These are phyloP conservation scores for Alternaria ethzedia DNA, from an alignment of 2,329 filamentous ascomycete species.

Conservation along the genomic window DNA sequence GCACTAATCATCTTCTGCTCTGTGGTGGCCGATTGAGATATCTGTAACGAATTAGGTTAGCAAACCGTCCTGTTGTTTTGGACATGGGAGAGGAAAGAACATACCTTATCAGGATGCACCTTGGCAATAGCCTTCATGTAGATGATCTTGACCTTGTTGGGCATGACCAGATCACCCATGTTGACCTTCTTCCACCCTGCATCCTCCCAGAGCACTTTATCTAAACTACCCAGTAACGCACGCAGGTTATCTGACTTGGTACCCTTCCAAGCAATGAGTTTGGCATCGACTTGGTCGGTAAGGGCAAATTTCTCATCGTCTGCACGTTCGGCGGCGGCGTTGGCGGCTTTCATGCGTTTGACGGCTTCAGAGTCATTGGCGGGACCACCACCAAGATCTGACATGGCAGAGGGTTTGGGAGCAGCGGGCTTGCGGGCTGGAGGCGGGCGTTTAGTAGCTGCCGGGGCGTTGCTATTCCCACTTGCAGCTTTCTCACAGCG, in stretches of 20 bases:
- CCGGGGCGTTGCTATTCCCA: slow-evolving; percentile 22
- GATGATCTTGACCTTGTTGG: slow-evolving; percentile 92
- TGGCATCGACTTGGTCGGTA: slow-evolving; percentile 82
- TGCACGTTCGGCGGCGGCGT: slow-evolving; percentile 81
- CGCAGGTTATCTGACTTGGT: slow-evolving; percentile 93
- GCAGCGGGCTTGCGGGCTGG: slow-evolving; percentile 35
- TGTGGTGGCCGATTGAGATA: slow-evolving; percentile 67
- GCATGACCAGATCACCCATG: slow-evolving; percentile 89
- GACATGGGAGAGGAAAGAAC: slow-evolving; percentile 1
- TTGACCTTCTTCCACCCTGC: slow-evolving; percentile 97
- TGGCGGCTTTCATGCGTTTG: slow-evolving; percentile 78
- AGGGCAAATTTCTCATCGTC: slow-evolving; percentile 95
- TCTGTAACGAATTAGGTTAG: slow-evolving; percentile 46
- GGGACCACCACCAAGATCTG: slow-evolving; percentile 48
- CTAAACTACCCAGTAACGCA: slow-evolving; percentile 83
- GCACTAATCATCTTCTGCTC: slow-evolving; percentile 72
- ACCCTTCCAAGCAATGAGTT: slow-evolving; percentile 80
- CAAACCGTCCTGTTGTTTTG: not conserved
- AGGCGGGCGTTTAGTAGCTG: slow-evolving; percentile 30
- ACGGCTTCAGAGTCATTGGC: slow-evolving; percentile 75
- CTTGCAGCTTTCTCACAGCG: slow-evolving; percentile 85
- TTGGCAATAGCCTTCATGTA: slow-evolving; percentile 99
- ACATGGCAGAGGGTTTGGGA: slow-evolving; percentile 51
- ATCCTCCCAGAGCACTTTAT: slow-evolving; percentile 87
- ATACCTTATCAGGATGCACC: slow-evolving; percentile 97